Percentiles rank a stretch among this genome's conserved stretches.
Conservation (phyloP, 164 flowering plant species). For the Chloranthus sessilifolius region DNA sequence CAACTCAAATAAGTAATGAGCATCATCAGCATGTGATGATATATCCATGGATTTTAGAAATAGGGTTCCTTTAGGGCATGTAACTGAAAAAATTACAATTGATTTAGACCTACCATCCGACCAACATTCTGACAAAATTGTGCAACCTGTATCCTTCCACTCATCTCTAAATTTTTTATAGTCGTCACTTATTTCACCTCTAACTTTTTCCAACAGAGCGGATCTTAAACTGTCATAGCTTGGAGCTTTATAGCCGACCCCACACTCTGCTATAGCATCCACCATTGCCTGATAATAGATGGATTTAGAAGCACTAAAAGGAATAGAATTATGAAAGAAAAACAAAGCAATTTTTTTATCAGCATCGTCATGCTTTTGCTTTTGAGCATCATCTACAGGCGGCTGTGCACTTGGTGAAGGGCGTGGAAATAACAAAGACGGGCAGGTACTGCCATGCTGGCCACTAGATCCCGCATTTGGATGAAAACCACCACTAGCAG, state of each 20-base stretch:
- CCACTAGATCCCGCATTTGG: slow-evolving; percentile 54
- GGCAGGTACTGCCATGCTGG: slow-evolving; percentile 52
- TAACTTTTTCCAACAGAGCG: slow-evolving; percentile 46
- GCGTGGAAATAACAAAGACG: slow-evolving; percentile 42
- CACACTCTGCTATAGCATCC: slow-evolving; percentile 59
- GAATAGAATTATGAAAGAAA: slow-evolving; percentile 58
- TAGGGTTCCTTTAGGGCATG: slow-evolving; percentile 51
- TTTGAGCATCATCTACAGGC: slow-evolving; percentile 36
- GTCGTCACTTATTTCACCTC: slow-evolving; percentile 39
- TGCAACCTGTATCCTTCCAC: slow-evolving; percentile 67
- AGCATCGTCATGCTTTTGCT: slow-evolving; percentile 48
- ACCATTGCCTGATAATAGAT: slow-evolving; percentile 62
- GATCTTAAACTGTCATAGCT: slow-evolving; percentile 47
- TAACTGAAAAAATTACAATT: slow-evolving; percentile 42
- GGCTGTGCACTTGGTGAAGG: slow-evolving; percentile 41
- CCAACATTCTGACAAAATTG: slow-evolving; percentile 57
- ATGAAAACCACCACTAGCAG: slow-evolving; percentile 54
- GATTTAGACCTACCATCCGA: slow-evolving; percentile 46
- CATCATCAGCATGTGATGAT: slow-evolving; percentile 50
- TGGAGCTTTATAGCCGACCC: slow-evolving; percentile 59
- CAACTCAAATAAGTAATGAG: slow-evolving; percentile 44
- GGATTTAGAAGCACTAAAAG: slow-evolving; percentile 60
- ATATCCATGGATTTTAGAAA: slow-evolving; percentile 60
- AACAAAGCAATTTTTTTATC: slow-evolving; percentile 55
- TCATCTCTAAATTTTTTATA: slow-evolving; percentile 37